A percentile compares a stretch with the other conserved stretches of the same genome.
phyloP scores from a whole-genome alignment of 208 protist genomes.

The Balamuthia mandrillaris region DNA sequence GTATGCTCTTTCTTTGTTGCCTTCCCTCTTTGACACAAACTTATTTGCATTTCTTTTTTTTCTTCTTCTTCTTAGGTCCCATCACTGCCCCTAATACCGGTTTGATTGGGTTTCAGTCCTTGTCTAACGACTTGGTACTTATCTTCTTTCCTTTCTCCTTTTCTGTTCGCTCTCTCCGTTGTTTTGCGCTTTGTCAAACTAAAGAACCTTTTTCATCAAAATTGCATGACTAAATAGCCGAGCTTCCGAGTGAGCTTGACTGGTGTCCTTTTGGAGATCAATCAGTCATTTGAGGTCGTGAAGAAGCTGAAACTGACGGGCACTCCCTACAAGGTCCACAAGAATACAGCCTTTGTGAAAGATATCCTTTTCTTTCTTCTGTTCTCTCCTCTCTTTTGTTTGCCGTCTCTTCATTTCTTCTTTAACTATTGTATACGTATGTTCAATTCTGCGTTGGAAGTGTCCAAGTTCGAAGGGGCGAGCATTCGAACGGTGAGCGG shows the following conservation, averaged over 20 bases:
- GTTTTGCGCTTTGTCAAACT: not conserved
- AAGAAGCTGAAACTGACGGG: conserved; percentile 99
- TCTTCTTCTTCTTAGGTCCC: conserved; percentile 65
- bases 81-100: conserved; percentile 92
- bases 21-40: not conserved
- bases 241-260: conserved; percentile 92
- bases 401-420: not conserved
- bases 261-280: conserved; percentile 94
- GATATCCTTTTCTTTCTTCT: conserved; percentile 81
- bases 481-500: conserved; percentile 95
- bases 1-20: conserved; percentile 32
- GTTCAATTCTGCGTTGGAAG: conserved; percentile 78
- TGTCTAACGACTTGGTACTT: conserved; percentile 53
- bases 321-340: conserved; percentile 90
- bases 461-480: conserved; percentile 97
- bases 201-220: not conserved
- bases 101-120: conserved; percentile 86
- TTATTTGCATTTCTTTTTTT: not conserved
- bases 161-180: conserved; percentile 11
- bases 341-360: conserved; percentile 98
- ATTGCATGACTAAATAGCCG: no score
- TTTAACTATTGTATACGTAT: conserved; percentile 61
- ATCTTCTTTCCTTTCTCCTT: not conserved
- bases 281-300: conserved; percentile 87
- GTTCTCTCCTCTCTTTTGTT: not conserved